Evolutionary conservation across 495 filamentous ascomycete genomes (phyloP), one percentile per base, ranked within the genome.

Genomic region (Emericellopsis terricola): DNA sequence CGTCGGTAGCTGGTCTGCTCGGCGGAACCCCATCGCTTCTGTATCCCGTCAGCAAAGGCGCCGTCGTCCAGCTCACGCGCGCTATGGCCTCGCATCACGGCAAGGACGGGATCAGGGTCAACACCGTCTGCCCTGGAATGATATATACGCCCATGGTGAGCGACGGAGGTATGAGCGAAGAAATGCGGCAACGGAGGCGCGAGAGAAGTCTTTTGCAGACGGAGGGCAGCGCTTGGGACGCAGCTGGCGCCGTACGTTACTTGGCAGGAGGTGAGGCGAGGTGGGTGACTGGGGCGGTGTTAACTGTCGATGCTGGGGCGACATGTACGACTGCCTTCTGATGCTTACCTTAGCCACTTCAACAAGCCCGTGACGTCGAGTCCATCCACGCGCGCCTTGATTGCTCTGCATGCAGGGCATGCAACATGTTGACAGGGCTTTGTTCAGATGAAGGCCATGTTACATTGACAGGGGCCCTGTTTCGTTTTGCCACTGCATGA

Each of bases 111-210:
- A 69, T 74, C 26, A 40, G 68, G 10, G 68, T 72, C 1, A 74
- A 74, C 31, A 71, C 68, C 31, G 68, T 74, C 3, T 70, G 65
- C 44, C 69, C 68, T 11, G 69, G 69, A 33, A 70, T 71, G 64
- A 51, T 74, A 4, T 74, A 63, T 35, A 72, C 66, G n/a, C 66
- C 69, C 0, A 72, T 72, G 68, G 64, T 72, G 55, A 65, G 64
- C 38, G 53, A 45, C 2, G 48, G 52, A 5, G 65, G 64, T 0
- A 69, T 71, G 62, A 64, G 47, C 18, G 50, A 59, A 15, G 60
- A 69, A 37, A 47, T 51, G 4, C 40, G 69, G 34, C 51, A 59
- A 26, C 55, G 60, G 15, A 44, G 69, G 19, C 56, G 49, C 19
- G 53, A 56, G 23, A 42, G 61, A 24, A 72, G 62, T 44, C 46